phyloP scores from a whole-genome alignment of 2,329 filamentous ascomycete genomes.

The Penicillium sumatraense region DNA sequence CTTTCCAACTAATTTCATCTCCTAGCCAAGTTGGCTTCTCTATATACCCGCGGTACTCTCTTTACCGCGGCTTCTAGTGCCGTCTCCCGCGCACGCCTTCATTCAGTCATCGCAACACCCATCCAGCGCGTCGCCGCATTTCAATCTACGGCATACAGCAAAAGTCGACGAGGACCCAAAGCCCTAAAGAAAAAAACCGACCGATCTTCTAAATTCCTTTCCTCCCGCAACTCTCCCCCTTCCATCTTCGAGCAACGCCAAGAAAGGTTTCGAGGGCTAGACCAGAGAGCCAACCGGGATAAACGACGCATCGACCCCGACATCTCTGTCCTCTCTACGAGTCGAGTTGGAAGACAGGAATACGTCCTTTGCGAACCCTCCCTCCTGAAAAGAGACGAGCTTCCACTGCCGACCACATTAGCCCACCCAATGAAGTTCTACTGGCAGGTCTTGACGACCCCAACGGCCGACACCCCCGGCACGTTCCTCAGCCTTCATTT shows the following conservation, averaged over 20 bases:
- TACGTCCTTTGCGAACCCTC: constrained; percentile 32
- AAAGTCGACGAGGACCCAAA: not conserved
- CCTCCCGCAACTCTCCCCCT: not conserved
- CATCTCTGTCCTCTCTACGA: not conserved
- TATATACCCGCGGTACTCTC: constrained; percentile 34
- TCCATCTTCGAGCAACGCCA: not conserved
- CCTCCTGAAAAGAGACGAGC: constrained; percentile 15
- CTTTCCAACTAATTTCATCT: not conserved
- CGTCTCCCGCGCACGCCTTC: constrained; percentile 21
- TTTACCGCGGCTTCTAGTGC: constrained; percentile 33
- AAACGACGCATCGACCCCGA: not conserved
- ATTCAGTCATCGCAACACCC: constrained; percentile 10
- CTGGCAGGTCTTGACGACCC: constrained; percentile 77
- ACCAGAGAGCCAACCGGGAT: not conserved
- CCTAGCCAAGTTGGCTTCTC: constrained; percentile 43
- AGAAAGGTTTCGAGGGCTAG: not conserved
- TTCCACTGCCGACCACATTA: constrained; percentile 3
- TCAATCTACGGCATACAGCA: constrained; percentile 6
- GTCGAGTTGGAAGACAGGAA: not conserved
- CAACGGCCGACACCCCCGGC: constrained; percentile 85
- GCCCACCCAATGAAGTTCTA: constrained; percentile 68
- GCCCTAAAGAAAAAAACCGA: not conserved
- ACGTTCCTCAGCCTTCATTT: constrained; percentile 78
- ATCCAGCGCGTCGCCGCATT: constrained; percentile 12
- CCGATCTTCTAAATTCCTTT: not conserved